These are phyloP conservation scores for Xylaria scruposa DNA, from an alignment of 495 filamentous ascomycete species.

Conservation along the genomic window DNA sequence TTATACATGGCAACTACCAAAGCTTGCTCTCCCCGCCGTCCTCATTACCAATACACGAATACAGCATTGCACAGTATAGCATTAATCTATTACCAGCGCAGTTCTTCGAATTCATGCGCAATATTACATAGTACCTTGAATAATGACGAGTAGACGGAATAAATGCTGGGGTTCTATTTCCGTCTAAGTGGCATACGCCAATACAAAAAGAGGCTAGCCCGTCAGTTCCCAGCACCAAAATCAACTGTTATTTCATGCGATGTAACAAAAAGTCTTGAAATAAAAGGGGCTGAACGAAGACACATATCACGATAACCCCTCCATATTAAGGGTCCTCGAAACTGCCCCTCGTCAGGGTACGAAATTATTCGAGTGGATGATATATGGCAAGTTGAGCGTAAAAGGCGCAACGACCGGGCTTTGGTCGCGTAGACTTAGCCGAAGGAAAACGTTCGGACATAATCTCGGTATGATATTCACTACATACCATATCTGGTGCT, in stretches of 20 bases:
- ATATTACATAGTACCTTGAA: not conserved
- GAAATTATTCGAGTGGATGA: not conserved
- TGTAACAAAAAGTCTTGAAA: not conserved
- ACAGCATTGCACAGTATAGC: slow-evolving; percentile 1
- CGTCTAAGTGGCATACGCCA: slow-evolving; percentile 7
- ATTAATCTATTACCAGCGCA: not conserved
- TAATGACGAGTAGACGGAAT: not conserved
- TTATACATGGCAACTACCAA: not conserved
- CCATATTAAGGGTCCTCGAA: not conserved
- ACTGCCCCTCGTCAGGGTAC: not conserved
- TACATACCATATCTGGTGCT: not conserved
- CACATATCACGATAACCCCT: not conserved
- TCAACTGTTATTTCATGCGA: slow-evolving; percentile 2
- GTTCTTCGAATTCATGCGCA: slow-evolving; percentile 6
- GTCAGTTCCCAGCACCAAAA: not conserved
- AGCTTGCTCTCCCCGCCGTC: too few species aligned
- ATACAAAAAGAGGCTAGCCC: not conserved
- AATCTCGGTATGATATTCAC: not conserved
- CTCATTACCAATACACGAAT: not conserved
- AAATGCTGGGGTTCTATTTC: slow-evolving; percentile 11
- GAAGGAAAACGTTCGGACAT: not conserved
- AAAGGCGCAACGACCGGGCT: not conserved
- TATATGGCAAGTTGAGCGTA: not conserved
- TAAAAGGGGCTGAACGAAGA: not conserved
- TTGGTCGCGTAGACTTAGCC: not conserved